phyloP scores from a whole-genome alignment of 192 early-diverging fungal species.

The Mortierella hygrophila region DNA sequence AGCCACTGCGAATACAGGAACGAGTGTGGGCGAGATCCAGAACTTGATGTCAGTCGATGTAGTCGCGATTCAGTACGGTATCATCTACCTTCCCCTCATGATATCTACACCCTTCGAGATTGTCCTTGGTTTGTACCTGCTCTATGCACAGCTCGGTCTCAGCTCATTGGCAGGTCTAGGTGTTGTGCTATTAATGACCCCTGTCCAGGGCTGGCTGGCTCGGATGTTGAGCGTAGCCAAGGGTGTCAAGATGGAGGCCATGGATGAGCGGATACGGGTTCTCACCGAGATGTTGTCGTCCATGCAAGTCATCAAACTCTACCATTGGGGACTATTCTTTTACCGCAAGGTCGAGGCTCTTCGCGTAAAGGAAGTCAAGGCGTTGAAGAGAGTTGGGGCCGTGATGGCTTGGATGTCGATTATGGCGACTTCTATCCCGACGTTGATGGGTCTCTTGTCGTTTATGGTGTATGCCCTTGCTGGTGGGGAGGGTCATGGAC shows the following conservation, averaged over 20 bases:
- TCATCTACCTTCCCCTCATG: conserved; percentile 5
- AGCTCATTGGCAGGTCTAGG: conserved; percentile 45
- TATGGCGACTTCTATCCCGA: conserved; percentile 14
- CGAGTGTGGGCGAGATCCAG: conserved; percentile 50
- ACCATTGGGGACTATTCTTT: conserved; percentile 45
- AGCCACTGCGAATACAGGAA: neutral
- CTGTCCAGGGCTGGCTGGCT: conserved; percentile 22
- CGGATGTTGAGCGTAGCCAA: conserved; percentile 28
- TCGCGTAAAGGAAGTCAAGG: conserved; percentile 12
- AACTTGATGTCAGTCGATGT: conserved; percentile 59
- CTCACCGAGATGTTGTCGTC: conserved; percentile 49
- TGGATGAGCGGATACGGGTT: conserved; percentile 54
- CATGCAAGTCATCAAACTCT: conserved; percentile 58
- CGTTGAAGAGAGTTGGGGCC: neutral
- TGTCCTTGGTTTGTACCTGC: conserved; percentile 22
- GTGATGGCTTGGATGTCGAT: conserved; percentile 23
- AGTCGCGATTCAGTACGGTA: conserved; percentile 17
- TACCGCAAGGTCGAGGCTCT: neutral
- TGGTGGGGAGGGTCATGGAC: neutral
- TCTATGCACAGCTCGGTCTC: conserved; percentile 35
- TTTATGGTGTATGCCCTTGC: conserved; percentile 16
- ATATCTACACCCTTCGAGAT: conserved; percentile 38
- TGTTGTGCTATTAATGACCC: conserved; percentile 26
- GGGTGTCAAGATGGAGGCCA: conserved; percentile 44
- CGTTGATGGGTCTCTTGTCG: conserved; percentile 20